phyloP scores from a whole-genome alignment of 2,329 filamentous ascomycete species.

The Lachnellula occidentalis region DNA sequence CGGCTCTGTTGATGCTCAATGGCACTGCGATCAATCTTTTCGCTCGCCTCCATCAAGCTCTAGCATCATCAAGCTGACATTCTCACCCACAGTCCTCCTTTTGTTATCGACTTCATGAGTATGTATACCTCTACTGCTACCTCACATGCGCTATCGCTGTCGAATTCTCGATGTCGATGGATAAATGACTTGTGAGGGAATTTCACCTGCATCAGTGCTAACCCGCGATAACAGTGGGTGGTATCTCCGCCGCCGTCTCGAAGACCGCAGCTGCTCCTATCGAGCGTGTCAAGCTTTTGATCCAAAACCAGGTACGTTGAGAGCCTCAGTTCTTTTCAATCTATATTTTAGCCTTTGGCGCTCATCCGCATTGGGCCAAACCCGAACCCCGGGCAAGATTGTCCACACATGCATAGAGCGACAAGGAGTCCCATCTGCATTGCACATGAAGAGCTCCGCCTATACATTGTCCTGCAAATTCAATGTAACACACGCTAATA shows the following conservation, averaged over 20 bases:
- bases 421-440: not conserved
- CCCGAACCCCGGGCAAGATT: conserved; percentile 3
- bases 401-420: not conserved
- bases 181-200: conserved; percentile 2
- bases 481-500: conserved; percentile 15
- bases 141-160: conserved; percentile 12
- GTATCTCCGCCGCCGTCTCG: conserved; percentile 99
- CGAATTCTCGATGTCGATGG: conserved; percentile 6
- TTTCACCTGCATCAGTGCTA: conserved; percentile 13
- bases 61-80: conserved; percentile 21
- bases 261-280: conserved; percentile 99
- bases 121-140: conserved; percentile 46
- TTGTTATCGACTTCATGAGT: conserved; percentile 98
- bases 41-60: conserved; percentile 4
- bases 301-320: conserved; percentile 95
- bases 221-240: conserved; percentile 70
- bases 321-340: not conserved
- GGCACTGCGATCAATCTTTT: conserved; percentile 16
- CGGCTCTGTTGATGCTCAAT: conserved; percentile 21
- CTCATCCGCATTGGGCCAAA: conserved; percentile 16
- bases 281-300: conserved; percentile 99
- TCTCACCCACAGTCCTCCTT: conserved; percentile 56
- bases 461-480: not conserved
- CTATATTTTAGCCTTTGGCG: conserved; percentile 1
- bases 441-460: not conserved